Conservation (phyloP, 306 rosid genomes). For the Vigna angularis region DNA sequence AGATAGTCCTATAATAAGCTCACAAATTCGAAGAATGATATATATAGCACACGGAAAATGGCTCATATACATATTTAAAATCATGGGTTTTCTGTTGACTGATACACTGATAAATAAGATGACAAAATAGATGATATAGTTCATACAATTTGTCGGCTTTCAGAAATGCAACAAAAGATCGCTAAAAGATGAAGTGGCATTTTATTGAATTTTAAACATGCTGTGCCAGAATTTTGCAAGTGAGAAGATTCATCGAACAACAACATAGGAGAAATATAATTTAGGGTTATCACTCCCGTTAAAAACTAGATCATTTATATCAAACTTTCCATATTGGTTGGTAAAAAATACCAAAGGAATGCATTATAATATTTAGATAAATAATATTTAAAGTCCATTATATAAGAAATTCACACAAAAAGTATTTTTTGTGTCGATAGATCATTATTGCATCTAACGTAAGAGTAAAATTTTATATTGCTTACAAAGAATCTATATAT, state of each 20-base stretch:
- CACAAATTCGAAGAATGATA: slow-evolving; percentile 4
- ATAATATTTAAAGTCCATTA: too few relatives aligned
- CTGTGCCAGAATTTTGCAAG: neutral
- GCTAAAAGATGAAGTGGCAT: neutral
- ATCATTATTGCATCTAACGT: too few relatives aligned
- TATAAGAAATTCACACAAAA: too few relatives aligned
- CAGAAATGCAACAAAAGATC: neutral
- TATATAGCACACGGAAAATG: neutral
- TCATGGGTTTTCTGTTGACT: slow-evolving; percentile 3
- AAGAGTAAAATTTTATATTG: too few relatives aligned
- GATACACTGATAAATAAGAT: neutral
- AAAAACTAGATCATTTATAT: too few relatives aligned
- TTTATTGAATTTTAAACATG: neutral
- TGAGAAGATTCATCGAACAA: neutral
- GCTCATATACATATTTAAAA: neutral
- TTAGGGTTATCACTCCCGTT: too few relatives aligned
- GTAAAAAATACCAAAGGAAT: too few relatives aligned
- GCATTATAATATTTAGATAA: too few relatives aligned
- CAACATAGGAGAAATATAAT: neutral
- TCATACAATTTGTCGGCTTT: slow-evolving; percentile 10
- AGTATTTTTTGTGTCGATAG: too few relatives aligned
- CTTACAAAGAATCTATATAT: too few relatives aligned
- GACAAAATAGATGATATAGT: slow-evolving; percentile 9
- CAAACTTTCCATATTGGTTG: too few relatives aligned
- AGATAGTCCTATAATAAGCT: neutral